A percentile compares a stretch with the other conserved stretches of the same genome.
Evolutionary conservation across 1,284 basidiomycete species (phyloP).

Genomic region (Calocybe gambosa): DNA sequence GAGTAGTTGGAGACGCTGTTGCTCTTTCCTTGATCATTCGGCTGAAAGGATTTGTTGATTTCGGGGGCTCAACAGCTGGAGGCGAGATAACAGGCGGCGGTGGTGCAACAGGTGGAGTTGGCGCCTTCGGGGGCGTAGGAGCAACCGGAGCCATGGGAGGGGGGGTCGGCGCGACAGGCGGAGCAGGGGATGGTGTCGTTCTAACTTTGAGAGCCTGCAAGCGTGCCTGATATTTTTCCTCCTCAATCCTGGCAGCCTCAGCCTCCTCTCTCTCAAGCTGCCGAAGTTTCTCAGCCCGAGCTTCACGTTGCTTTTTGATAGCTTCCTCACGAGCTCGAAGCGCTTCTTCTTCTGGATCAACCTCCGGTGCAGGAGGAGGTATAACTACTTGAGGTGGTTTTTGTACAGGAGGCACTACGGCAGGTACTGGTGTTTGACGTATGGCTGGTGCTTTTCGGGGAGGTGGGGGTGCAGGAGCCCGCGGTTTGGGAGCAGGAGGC

Average conservation of each 20-base stretch:
- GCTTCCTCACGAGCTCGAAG: conserved; percentile 60
- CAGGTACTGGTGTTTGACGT: conserved; percentile 31
- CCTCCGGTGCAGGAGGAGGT: conserved; percentile 28
- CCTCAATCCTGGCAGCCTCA: conserved; percentile 49
- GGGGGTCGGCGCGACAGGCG: conserved; percentile 21
- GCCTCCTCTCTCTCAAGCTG: conserved; percentile 71
- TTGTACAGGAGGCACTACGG: conserved; percentile 29
- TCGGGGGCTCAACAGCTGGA: conserved; percentile 22
- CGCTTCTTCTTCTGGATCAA: conserved; percentile 62
- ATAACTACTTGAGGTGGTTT: conserved; percentile 27
- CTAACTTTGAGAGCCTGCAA: conserved; percentile 42
- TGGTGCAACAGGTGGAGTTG: conserved; percentile 28
- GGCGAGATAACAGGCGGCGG: conserved; percentile 23
- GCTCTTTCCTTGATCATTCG: conserved; percentile 50
- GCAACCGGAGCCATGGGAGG: conserved; percentile 16
- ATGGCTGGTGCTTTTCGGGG: conserved; percentile 35
- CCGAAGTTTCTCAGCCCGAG: conserved; percentile 55
- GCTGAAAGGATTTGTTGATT: conserved; percentile 64
- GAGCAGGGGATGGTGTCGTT: conserved; percentile 26
- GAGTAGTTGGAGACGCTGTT: conserved; percentile 26
- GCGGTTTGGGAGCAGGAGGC: conserved; percentile 29
- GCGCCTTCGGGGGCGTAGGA: conserved; percentile 21
- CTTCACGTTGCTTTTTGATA: conserved; percentile 48
- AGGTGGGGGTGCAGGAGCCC: conserved; percentile 43
- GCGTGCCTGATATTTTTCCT: conserved; percentile 52